A percentile compares a stretch with the other conserved stretches of the same genome.
Conservation (phyloP, 345 rosid species). For the Moricandia moricandioides region DNA sequence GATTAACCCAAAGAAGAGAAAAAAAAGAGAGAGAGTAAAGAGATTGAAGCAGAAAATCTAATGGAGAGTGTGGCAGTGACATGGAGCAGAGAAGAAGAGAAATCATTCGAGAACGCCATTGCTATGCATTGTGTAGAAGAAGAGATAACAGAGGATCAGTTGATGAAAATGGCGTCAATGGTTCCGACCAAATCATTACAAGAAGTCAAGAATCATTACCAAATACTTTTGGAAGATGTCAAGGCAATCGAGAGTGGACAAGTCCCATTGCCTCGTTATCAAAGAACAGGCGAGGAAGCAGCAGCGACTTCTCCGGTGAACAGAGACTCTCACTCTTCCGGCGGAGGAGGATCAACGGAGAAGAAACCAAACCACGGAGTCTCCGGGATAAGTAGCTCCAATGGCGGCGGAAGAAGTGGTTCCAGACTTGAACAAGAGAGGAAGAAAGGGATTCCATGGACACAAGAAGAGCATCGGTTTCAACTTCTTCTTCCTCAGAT, state of each 20-base stretch:
- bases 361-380: constrained; percentile 38
- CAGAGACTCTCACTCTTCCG: constrained; percentile 45
- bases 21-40: neutral
- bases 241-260: constrained; percentile 69
- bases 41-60: constrained; percentile 7
- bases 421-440: constrained; percentile 83
- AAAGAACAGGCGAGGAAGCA: constrained; percentile 29
- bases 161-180: constrained; percentile 66
- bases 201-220: constrained; percentile 63
- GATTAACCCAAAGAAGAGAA: constrained; percentile 30
- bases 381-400: constrained; percentile 47
- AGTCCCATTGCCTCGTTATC: constrained; percentile 60
- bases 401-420: constrained; percentile 44
- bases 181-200: constrained; percentile 58
- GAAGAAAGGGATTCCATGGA: constrained; percentile 92
- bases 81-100: constrained; percentile 89
- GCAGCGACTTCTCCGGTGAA: constrained; percentile 40
- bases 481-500: neutral
- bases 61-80: constrained; percentile 48
- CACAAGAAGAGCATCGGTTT: constrained; percentile 95
- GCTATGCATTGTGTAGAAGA: constrained; percentile 61
- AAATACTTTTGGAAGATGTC: constrained; percentile 62
- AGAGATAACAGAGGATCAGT: constrained; percentile 51
- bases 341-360: constrained; percentile 28
- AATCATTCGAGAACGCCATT: constrained; percentile 72